Evolutionary conservation across 2,329 filamentous ascomycete species (phyloP).

Genomic region (Xylaria sp.): DNA sequence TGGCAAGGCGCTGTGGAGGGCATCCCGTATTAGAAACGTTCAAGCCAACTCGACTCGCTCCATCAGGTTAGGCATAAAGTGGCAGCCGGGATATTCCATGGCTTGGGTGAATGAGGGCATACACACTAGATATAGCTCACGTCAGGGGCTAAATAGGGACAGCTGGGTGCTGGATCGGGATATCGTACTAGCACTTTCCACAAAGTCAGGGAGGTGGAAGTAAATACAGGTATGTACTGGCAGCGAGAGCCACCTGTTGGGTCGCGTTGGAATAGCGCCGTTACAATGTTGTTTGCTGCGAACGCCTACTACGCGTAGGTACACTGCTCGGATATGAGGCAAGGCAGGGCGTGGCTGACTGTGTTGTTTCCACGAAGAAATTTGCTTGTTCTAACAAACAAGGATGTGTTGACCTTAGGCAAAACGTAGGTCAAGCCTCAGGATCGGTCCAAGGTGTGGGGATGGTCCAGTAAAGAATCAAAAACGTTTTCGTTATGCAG

Average conservation of each 20-base stretch:
- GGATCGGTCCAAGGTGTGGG: conserved; percentile 7
- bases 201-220: not conserved
- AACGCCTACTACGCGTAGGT: no score
- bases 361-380: not conserved
- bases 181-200: not conserved
- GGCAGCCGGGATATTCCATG: conserved; percentile 22
- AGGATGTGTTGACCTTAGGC: conserved; percentile 10
- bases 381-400: not conserved
- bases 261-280: not conserved
- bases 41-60: conserved; percentile 16
- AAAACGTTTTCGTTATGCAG: conserved; percentile 18
- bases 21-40: conserved; percentile 18
- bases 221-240: conserved; percentile 10
- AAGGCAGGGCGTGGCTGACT: conserved; percentile 9
- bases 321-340: not conserved
- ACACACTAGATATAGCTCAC: conserved; percentile 3
- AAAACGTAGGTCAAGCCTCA: conserved; percentile 3
- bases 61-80: conserved; percentile 20
- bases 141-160: not conserved
- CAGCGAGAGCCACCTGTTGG: conserved; percentile 1
- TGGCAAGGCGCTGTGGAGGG: conserved; percentile 15
- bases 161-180: not conserved
- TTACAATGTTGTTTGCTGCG: not conserved
- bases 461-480: conserved; percentile 21
- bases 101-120: conserved; percentile 11